phyloP scores from a whole-genome alignment of 306 rosid species.

The Begonia peltatifolia region DNA sequence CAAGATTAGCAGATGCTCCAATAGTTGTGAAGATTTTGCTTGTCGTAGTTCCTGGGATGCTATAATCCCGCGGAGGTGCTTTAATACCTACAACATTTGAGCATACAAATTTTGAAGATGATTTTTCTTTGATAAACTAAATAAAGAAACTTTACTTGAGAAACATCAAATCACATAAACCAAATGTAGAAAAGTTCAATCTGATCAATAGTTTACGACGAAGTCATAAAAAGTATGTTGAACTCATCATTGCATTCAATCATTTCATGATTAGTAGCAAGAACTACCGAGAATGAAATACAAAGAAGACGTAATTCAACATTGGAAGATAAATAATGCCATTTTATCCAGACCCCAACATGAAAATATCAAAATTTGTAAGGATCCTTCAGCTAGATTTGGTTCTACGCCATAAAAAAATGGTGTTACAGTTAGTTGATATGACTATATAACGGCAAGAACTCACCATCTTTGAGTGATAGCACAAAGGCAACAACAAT shows the following conservation, averaged over 20 bases:
- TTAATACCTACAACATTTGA: constrained; percentile 37
- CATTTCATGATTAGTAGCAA: no score
- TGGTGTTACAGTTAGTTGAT: no score
- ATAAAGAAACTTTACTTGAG: background rate
- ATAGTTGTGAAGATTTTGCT: constrained; percentile 73
- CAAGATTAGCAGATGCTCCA: constrained; percentile 85
- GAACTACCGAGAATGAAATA: no score
- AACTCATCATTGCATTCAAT: no score
- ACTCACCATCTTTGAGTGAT: constrained; percentile 67
- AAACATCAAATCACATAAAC: background rate
- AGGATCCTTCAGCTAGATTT: no score
- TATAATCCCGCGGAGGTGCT: constrained; percentile 63
- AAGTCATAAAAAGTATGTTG: no score
- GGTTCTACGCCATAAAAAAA: no score
- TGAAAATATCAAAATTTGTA: background rate
- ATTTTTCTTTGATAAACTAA: background rate
- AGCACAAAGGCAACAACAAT: constrained; percentile 41
- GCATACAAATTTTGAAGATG: background rate
- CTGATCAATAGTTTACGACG: no score
- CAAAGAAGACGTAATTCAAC: no score
- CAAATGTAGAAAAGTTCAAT: no score
- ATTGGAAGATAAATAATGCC: no score
- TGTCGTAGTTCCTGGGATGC: constrained; percentile 43
- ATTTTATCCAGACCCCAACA: background rate
- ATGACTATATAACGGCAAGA: background rate